phyloP scores from a whole-genome alignment of 768 basidiomycete species.

The Hysterangium stoloniferum region DNA sequence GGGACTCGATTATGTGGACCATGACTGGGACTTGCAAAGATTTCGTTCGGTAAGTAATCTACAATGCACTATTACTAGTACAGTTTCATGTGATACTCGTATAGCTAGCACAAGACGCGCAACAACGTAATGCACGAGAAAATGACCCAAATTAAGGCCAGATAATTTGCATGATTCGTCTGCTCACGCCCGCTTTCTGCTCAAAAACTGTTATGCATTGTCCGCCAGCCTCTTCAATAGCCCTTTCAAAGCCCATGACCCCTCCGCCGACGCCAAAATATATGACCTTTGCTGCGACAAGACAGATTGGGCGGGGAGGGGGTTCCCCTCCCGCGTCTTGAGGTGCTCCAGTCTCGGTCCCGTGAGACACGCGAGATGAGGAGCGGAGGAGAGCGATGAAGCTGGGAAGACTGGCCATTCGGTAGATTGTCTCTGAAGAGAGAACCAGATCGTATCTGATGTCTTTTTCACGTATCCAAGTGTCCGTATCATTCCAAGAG shows the following conservation, averaged over 20 bases:
- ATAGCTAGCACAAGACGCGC: neutral
- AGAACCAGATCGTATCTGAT: constrained; percentile 60
- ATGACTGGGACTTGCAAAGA: constrained; percentile 45
- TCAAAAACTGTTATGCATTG: constrained; percentile 57
- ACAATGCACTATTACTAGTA: neutral
- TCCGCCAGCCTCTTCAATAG: constrained; percentile 37
- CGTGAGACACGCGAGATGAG: neutral
- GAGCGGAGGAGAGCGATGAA: constrained; percentile 38
- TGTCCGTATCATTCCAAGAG: constrained; percentile 45
- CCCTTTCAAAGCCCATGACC: constrained; percentile 59
- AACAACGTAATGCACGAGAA: neutral
- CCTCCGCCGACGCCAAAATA: constrained; percentile 97
- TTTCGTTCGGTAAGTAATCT: constrained; percentile 26
- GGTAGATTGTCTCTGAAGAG: constrained; percentile 92
- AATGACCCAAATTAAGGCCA: constrained; percentile 35
- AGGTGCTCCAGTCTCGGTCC: neutral
- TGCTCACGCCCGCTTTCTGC: constrained; percentile 56
- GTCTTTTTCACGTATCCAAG: constrained; percentile 18
- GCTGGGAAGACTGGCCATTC: constrained; percentile 49
- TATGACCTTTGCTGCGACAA: constrained; percentile 85
- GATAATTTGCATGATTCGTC: constrained; percentile 55
- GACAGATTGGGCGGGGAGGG: constrained; percentile 33
- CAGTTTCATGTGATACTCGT: neutral
- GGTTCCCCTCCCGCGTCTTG: neutral
- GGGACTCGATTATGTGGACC: constrained; percentile 64